These are phyloP conservation scores for Mariannaea elegans DNA, from an alignment of 2,329 filamentous ascomycete species.

Conservation along the genomic window DNA sequence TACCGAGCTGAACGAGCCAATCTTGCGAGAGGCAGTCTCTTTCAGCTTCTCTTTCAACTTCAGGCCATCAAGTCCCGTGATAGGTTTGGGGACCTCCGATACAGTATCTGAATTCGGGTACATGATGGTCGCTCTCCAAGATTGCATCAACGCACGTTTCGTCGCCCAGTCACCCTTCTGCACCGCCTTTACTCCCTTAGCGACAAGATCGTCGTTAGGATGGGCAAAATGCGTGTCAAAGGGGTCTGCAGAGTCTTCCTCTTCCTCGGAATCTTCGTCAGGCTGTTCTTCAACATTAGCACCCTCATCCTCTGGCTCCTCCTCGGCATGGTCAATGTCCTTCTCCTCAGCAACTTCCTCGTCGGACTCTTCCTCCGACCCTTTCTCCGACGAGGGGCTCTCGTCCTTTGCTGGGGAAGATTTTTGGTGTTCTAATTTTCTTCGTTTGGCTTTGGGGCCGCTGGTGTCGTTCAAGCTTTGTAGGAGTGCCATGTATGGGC, in stretches of 20 bases:
- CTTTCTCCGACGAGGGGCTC: slow-evolving; percentile 24
- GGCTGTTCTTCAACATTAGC: slow-evolving; percentile 36
- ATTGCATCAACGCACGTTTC: slow-evolving; percentile 55
- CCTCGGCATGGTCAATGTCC: slow-evolving; percentile 52
- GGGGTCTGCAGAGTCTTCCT: slow-evolving; percentile 69
- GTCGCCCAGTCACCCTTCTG: slow-evolving; percentile 61
- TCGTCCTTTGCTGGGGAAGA: slow-evolving; percentile 32
- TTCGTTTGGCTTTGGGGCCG: slow-evolving; percentile 61
- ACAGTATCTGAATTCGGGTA: slow-evolving; percentile 53
- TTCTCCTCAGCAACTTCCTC: slow-evolving; percentile 48
- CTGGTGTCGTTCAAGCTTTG: slow-evolving; percentile 62
- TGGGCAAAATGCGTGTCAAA: slow-evolving; percentile 84
- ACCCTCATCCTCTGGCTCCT: slow-evolving; percentile 55
- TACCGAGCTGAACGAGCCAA: slow-evolving; percentile 65
- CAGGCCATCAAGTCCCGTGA: slow-evolving; percentile 55
- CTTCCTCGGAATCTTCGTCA: slow-evolving; percentile 56
- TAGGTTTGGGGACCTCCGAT: slow-evolving; percentile 42
- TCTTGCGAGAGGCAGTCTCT: slow-evolving; percentile 61
- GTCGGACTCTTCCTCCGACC: slow-evolving; percentile 14
- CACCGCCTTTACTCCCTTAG: slow-evolving; percentile 60
- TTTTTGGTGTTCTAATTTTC: slow-evolving; percentile 60
- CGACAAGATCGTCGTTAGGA: slow-evolving; percentile 69
- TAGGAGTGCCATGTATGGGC: slow-evolving; percentile 66
- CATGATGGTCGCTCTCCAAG: slow-evolving; percentile 58
- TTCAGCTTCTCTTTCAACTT: slow-evolving; percentile 77